phyloP scores from a whole-genome alignment of 2,329 filamentous ascomycete species.

The Venturia carpophila region DNA sequence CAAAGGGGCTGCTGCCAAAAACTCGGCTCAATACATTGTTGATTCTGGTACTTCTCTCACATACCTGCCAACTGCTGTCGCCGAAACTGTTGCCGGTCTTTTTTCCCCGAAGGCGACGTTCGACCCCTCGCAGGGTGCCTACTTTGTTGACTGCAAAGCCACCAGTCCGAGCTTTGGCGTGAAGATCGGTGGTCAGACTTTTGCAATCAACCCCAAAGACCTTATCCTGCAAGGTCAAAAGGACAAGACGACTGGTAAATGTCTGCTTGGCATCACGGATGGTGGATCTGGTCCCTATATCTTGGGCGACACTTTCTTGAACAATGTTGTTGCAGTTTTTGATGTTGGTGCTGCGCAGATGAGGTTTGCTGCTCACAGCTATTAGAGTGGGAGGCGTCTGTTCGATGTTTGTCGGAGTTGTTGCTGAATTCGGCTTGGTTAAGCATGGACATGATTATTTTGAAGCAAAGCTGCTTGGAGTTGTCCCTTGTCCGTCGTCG shows the following conservation, averaged over 20 bases:
- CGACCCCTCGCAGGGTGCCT: slow-evolving; percentile 27
- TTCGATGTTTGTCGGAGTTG: too few relatives aligned
- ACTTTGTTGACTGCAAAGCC: slow-evolving; percentile 37
- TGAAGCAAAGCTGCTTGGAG: neutral
- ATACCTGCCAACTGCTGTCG: slow-evolving; percentile 34
- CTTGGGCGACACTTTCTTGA: slow-evolving; percentile 42
- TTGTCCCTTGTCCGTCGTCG: neutral
- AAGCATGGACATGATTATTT: neutral
- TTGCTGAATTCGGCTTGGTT: too few relatives aligned
- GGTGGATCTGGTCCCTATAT: slow-evolving; percentile 31
- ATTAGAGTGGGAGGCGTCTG: slow-evolving; percentile 6
- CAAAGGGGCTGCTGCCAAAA: slow-evolving; percentile 14
- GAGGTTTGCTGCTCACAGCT: slow-evolving; percentile 35
- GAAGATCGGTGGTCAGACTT: slow-evolving; percentile 31
- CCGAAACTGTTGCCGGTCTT: slow-evolving; percentile 31
- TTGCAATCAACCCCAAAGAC: slow-evolving; percentile 28
- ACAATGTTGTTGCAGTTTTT: slow-evolving; percentile 45
- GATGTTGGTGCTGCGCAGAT: slow-evolving; percentile 42
- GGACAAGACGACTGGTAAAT: slow-evolving; percentile 22
- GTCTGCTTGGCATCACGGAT: slow-evolving; percentile 30
- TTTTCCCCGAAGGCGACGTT: slow-evolving; percentile 38
- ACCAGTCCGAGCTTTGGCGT: slow-evolving; percentile 36
- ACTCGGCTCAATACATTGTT: slow-evolving; percentile 30
- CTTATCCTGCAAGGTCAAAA: slow-evolving; percentile 27
- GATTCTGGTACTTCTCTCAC: slow-evolving; percentile 39